Conservation (phyloP, 306 rosid species). For the Malus fusca region DNA sequence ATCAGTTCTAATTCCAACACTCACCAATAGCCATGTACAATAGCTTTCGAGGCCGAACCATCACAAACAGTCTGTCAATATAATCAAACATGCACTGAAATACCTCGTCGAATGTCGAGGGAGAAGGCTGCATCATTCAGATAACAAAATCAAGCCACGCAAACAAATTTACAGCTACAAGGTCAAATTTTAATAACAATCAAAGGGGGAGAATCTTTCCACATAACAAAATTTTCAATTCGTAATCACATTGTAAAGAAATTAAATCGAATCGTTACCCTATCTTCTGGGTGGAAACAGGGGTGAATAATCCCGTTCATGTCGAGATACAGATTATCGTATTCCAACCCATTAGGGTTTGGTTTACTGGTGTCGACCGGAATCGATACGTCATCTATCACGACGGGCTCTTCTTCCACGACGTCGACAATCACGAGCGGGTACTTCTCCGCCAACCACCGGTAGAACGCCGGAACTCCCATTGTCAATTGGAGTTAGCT, state of each 20-base stretch:
- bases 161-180: neutral
- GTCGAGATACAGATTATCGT: conserved; percentile 89
- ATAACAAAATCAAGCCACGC: neutral
- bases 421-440: conserved; percentile 76
- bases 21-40: conserved; percentile 94
- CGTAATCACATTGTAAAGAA: neutral
- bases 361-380: conserved; percentile 82
- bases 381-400: conserved; percentile 56
- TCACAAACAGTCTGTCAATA: conserved; percentile 78
- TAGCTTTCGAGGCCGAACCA: conserved; percentile 95
- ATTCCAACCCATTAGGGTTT: conserved; percentile 81
- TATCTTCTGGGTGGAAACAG: conserved; percentile 95
- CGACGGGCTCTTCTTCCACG: conserved; percentile 83
- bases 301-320: conserved; percentile 98
- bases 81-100: conserved; percentile 93
- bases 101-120: conserved; percentile 72
- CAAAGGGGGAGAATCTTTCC: neutral
- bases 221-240: neutral
- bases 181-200: neutral
- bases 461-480: conserved; percentile 98
- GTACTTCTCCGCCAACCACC: conserved; percentile 96
- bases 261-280: conserved; percentile 36
- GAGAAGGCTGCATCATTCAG: conserved; percentile 67
- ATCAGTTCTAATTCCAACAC: conserved; percentile 13
- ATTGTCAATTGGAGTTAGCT: conserved; percentile 25